A percentile compares a stretch with the other conserved stretches of the same genome.
Evolutionary conservation across 108 stramenopile genomes (phyloP).

Genomic region (Fragilariopsis cylindrus): DNA sequence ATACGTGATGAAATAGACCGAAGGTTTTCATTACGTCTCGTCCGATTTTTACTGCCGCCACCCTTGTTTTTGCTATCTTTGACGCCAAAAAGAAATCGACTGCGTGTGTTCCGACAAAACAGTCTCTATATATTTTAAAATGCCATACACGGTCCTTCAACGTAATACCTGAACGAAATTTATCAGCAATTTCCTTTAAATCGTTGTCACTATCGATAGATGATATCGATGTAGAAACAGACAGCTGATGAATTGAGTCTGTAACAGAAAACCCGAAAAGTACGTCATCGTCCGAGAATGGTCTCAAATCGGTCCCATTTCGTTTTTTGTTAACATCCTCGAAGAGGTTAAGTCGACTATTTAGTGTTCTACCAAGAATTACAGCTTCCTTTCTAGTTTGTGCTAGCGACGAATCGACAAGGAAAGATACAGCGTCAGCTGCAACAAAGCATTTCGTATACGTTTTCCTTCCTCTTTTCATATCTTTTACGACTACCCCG

Average conservation of each 20-base stretch:
- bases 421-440: constrained; percentile 3
- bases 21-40: too few relatives aligned
- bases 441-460: constrained; percentile 23
- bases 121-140: constrained; percentile 29
- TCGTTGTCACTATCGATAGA: too few relatives aligned
- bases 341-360: neutral
- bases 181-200: constrained; percentile 9
- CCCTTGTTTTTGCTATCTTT: constrained; percentile 24
- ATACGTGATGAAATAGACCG: too few relatives aligned
- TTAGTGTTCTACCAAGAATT: constrained; percentile 1
- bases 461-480: neutral
- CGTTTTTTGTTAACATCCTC: too few relatives aligned
- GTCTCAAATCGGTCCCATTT: too few relatives aligned
- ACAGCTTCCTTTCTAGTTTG: constrained; percentile 19
- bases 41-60: neutral
- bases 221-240: too few relatives aligned
- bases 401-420: constrained; percentile 1
- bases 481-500: neutral
- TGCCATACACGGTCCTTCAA: constrained; percentile 28
- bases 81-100: constrained; percentile 47
- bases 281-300: too few relatives aligned
- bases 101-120: constrained; percentile 51
- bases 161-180: constrained; percentile 14
- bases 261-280: too few relatives aligned
- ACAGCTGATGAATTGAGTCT: too few relatives aligned